phyloP scores from a whole-genome alignment of 1,284 basidiomycete genomes.

The Lentinula novae-zelandiae region DNA sequence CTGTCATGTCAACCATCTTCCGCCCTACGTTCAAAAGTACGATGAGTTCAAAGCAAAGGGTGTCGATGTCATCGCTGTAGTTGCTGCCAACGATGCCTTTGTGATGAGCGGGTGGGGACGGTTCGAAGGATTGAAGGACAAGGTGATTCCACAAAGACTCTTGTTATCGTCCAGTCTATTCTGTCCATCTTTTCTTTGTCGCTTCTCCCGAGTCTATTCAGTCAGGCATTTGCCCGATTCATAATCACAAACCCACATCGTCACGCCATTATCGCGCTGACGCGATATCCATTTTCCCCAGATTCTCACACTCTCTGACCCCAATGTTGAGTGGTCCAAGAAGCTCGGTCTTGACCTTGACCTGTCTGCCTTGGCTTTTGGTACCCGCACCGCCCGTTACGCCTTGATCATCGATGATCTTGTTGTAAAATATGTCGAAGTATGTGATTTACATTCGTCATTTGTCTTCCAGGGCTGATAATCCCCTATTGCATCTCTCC shows the following conservation, averaged over 20 bases:
- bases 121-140: conserved; percentile 65
- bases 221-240: not conserved
- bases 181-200: too few relatives aligned
- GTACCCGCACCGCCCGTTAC: conserved; percentile 66
- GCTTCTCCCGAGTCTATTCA: not conserved
- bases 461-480: too few relatives aligned
- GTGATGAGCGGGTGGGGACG: conserved; percentile 78
- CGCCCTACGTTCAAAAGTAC: conserved; percentile 62
- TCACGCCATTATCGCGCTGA: too few relatives aligned
- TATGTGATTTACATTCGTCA: not conserved
- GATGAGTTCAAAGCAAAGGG: conserved; percentile 73
- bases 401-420: conserved; percentile 71
- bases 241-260: too few relatives aligned
- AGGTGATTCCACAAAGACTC: conserved; percentile 35
- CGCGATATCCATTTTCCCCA: conserved; percentile 21
- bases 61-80: conserved; percentile 65
- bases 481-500: not conserved
- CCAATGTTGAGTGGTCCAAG: conserved; percentile 61
- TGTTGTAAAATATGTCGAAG: conserved; percentile 57
- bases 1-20: conserved; percentile 72
- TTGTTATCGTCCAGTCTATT: not conserved
- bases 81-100: conserved; percentile 76
- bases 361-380: conserved; percentile 51
- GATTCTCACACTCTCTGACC: conserved; percentile 68
- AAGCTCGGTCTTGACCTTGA: conserved; percentile 62